Evolutionary conservation across 305 asterid genomes (phyloP), one percentile per base, ranked within the genome.

Genomic region (Ajuga reptans): DNA sequence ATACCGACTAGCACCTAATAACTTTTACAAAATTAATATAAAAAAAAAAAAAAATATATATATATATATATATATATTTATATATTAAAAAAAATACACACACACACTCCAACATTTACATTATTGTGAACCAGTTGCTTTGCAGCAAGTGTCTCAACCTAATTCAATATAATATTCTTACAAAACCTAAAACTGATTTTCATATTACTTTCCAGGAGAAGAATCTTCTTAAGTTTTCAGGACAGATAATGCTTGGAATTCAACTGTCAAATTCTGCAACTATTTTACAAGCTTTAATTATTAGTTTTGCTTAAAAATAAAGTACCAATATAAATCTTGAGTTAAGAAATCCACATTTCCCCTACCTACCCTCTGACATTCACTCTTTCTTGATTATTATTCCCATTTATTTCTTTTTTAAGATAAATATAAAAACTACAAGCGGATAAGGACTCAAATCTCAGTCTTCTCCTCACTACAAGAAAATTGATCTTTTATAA

Each of bases 271-370:
- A 55, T 49, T 67, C 80, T 47, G 51, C 75, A 42, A 39, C 53
- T 68, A 68, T 57, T 68, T 57, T 47, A 72, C 73, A 68, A 72
- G 66, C 63, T 34, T 72, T 74, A n/a, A n/a, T n/a, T 64, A 34
- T 74, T 6, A 33, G 14, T 41, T 18, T 75, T 80, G 77, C 84
- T 80, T 69, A 29, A 72, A 1, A 69, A 58, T 76, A 14, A 79
- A 72, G 78, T 72, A 75, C 68, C 53, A 66, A 37, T 6, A 41
- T 15, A 56, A 51, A 62, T 17, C 27, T 39, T 42, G 74, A 72
- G 77, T 72, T 76, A 56, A 69, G 62, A 76, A 76, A 72, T 76
- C 81, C 77, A 79, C 81, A 76, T 79, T 76, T 37, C 16, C 46
- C 79, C 75, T 55, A 80, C 84, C 84, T 62, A 80, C 72, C 66